A percentile compares a stretch with the other conserved stretches of the same genome.
These are phyloP conservation scores for Rhizoclosmatium sp. DNA, from an alignment of 192 early-diverging fungal genomes.

Conservation along the genomic window DNA sequence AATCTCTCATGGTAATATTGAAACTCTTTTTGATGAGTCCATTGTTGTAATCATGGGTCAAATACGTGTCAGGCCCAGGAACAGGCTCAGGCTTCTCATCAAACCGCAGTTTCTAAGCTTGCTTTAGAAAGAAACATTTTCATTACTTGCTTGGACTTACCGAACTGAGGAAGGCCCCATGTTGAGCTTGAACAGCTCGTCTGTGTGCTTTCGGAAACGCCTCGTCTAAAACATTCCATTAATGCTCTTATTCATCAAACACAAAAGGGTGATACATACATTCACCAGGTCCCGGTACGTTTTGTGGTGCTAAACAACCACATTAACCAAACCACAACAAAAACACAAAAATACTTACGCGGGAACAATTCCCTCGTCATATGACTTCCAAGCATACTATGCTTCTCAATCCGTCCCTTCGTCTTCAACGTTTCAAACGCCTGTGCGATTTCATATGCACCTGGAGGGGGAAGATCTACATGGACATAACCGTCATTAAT, in stretches of 20 bases:
- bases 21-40: slow-evolving; percentile 57
- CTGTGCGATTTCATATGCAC: slow-evolving; percentile 57
- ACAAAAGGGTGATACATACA: slow-evolving; percentile 32
- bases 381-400: slow-evolving; percentile 41
- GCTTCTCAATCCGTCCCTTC: slow-evolving; percentile 45
- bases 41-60: slow-evolving; percentile 46
- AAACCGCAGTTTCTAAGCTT: slow-evolving; percentile 52
- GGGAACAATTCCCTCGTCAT: slow-evolving; percentile 54
- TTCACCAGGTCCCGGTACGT: slow-evolving; percentile 58
- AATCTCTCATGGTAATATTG: slow-evolving; percentile 60
- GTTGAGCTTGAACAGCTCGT: neutral
- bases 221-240: slow-evolving; percentile 4
- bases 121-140: neutral
- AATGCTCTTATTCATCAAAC: too few relatives aligned
- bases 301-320: slow-evolving; percentile 9
- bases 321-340: neutral
- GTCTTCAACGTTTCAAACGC: slow-evolving; percentile 53
- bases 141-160: slow-evolving; percentile 32
- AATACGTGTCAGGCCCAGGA: slow-evolving; percentile 59
- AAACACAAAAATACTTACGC: slow-evolving; percentile 36
- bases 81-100: slow-evolving; percentile 26
- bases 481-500: neutral
- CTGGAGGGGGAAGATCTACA: slow-evolving; percentile 53
- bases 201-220: neutral
- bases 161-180: slow-evolving; percentile 50